phyloP scores from a whole-genome alignment of 2,329 filamentous ascomycete species.

The Colletotrichum magnum region DNA sequence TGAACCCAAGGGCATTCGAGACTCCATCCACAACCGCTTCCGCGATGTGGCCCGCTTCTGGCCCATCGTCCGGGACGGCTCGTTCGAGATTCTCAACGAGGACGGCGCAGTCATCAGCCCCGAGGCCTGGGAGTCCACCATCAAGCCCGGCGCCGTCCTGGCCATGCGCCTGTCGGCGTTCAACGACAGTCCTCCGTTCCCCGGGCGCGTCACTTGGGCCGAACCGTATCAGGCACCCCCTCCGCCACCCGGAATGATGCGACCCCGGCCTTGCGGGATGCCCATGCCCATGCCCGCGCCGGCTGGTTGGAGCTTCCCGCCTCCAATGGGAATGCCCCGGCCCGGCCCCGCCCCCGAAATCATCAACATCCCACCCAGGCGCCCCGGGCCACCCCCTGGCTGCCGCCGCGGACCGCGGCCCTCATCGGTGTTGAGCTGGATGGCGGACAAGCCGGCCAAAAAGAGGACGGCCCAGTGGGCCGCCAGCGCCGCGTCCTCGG shows the following conservation, averaged over 20 bases:
- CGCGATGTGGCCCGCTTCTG: conserved; percentile 22
- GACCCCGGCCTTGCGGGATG: not conserved
- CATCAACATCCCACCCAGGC: not conserved
- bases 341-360: not conserved
- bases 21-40: conserved; percentile 25
- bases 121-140: conserved; percentile 22
- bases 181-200: not conserved
- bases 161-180: conserved; percentile 34
- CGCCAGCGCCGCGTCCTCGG: not conserved
- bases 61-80: conserved; percentile 24
- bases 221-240: not conserved
- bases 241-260: not conserved
- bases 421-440: conserved; percentile 7
- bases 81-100: conserved; percentile 23
- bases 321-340: not conserved
- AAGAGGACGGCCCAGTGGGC: not conserved
- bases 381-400: not conserved
- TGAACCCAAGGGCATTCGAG: conserved; percentile 11
- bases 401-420: not conserved
- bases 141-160: conserved; percentile 28
- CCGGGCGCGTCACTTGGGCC: conserved; percentile 9
- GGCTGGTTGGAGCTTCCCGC: not conserved
- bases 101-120: conserved; percentile 21
- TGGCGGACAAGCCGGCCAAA: not conserved
- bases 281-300: not conserved